These are phyloP conservation scores for Thoreauomyces humboldtii DNA, from an alignment of 192 early-diverging fungal genomes.

Conservation along the genomic window DNA sequence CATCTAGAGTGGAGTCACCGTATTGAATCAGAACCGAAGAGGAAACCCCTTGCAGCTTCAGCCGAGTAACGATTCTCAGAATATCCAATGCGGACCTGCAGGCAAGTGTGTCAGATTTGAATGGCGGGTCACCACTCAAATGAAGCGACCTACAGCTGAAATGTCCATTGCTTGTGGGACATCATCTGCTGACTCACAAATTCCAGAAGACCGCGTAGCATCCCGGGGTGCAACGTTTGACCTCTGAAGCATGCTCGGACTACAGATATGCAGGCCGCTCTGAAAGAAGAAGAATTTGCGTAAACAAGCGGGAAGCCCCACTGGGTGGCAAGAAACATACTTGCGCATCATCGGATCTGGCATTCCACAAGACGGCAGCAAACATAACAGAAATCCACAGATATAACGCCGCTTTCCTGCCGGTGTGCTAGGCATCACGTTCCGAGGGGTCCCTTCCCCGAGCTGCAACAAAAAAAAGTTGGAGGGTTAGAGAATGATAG, in stretches of 20 bases:
- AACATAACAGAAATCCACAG: constrained; percentile 51
- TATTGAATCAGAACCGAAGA: constrained; percentile 48
- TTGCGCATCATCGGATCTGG: constrained; percentile 48
- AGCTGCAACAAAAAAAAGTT: constrained; percentile 19
- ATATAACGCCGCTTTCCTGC: constrained; percentile 54
- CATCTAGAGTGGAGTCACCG: constrained; percentile 49
- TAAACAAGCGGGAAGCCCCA: neutral
- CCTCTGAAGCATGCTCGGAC: constrained; percentile 49
- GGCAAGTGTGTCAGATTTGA: too few relatives aligned
- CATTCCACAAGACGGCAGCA: constrained; percentile 56
- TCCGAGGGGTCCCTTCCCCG: constrained; percentile 33
- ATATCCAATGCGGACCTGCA: constrained; percentile 56
- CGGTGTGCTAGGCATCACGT: constrained; percentile 51
- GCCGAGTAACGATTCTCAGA: constrained; percentile 37
- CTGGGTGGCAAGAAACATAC: constrained; percentile 14
- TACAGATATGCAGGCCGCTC: constrained; percentile 40
- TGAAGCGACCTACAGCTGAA: constrained; percentile 50
- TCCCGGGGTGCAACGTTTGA: constrained; percentile 32
- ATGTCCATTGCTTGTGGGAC: constrained; percentile 53
- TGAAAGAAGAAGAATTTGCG: constrained; percentile 1
- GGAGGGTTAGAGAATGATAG: too few relatives aligned
- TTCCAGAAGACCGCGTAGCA: constrained; percentile 51
- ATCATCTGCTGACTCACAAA: constrained; percentile 54
- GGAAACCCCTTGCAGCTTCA: constrained; percentile 51
- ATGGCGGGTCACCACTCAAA: too few relatives aligned